Base-by-base conservation (phyloP, 2,329 filamentous ascomycete species). In the Juglanconis oblonga region DNA sequence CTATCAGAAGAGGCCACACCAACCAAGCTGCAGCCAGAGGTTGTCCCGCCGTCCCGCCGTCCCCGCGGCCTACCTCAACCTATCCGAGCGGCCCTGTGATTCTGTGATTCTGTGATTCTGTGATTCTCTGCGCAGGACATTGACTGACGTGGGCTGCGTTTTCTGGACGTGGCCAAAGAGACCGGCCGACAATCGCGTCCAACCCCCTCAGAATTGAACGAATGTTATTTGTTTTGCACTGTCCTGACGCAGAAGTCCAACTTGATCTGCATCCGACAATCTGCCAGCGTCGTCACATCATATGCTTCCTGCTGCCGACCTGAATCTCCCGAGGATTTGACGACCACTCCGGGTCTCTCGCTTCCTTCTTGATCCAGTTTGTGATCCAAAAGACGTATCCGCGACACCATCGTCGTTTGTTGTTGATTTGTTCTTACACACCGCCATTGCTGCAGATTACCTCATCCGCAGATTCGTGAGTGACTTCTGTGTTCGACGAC, bases 401-500 rank as follows among this genome's bases (percentile, higher is more conserved):
- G 40, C 35, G 6, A 51, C 36, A 33, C 42, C 38, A 44, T 33
- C 35, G 55, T 55, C 51, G 57, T 61, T 44, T 40, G 17, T 31
- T 35, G 45, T 35, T 52, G 32, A 14, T 44, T 50, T 48, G 50
- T 52, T 61, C 55, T 59, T 55, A 61, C 63, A 64, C 64, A 65
- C 64, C 64, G 64, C 64, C 62, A 64, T 59, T 62, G 33, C 49
- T 55, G 52, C 57, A 57, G 54, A 60, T 59, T 59, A 59, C 52
- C 62, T 52, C 52, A 55, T 40, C 61, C 48, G 45, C 40, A 38
- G 50, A 31, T 52, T 33, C 48, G 13, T 36, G 17, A 14, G 50
- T 31, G 10, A 42, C 29, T 50, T 33, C 31, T 47, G 35, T 29
- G 36, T n/a, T 52, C 52, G 17, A 24, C 2, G 1, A 24, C 17